Base-by-base conservation (phyloP, 495 filamentous ascomycete genomes). In the Podospora comata region DNA sequence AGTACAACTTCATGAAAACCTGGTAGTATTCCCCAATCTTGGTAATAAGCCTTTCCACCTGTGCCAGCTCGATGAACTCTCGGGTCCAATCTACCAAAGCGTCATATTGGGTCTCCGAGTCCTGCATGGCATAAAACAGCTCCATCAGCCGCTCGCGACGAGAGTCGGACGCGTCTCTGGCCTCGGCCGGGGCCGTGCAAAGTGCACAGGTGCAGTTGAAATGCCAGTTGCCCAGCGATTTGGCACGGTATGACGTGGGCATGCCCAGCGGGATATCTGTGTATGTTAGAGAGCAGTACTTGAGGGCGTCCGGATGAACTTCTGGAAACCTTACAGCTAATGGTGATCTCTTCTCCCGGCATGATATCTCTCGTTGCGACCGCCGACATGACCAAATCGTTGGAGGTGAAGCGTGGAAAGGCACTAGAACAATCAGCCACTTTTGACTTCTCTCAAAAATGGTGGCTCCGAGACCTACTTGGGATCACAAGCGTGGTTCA, bases 401-500 rank as follows among this genome's bases (percentile, higher is more conserved):
- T 70, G 5, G 67, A 68, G 4, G 72, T 74, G 64, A 77, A 75
- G 13, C 73, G 70, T 53, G 67, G 72, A 32, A 71, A 76, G 39
- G 75, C 73, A 48, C 78, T 80, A 5, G 5, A 23, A 6, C 2
- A 5, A 26, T 70, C n/a, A 63, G 64, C 61, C 4, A 4, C 6
- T n/a, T 2, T 16, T n/a, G 6, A 27, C 23, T 39, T 13, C 18
- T 1, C 62, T 60, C n/a, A 30, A 5, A 4, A 64, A n/a, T 5
- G 9, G 5, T 4, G 18, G 5, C 0, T 4, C 19, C 4, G 23
- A 20, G 13, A 65, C 73, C 62, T 68, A 79, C 78, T 79, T 79
- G 18, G 78, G 74, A 60, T 76, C 71, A 61, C 78, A 79, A 2
- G 69, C 78, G 58, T 79, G 78, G 39, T 79, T 79, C 30, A 79